Evolutionary conservation across 768 basidiomycete species (phyloP).

Genomic region (Suillus americanus): DNA sequence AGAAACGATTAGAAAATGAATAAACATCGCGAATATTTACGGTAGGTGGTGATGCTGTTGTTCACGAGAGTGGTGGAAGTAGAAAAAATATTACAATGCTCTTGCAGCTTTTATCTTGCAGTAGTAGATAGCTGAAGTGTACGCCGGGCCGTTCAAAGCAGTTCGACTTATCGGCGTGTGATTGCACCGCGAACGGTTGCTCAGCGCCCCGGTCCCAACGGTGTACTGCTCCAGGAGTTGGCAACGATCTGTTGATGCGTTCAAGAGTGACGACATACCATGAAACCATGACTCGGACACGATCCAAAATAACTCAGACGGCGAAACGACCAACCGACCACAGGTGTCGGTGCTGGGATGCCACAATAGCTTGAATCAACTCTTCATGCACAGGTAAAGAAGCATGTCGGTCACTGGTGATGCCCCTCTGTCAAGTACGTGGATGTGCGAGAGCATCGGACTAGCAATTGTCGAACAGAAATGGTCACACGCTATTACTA

Average conservation of each 20-base stretch:
- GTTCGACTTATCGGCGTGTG: too few relatives aligned
- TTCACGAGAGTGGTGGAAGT: too few relatives aligned
- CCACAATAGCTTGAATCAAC: neutral
- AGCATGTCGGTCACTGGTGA: neutral
- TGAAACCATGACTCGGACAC: neutral
- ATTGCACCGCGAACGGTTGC: neutral
- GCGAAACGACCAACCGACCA: neutral
- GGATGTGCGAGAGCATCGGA: neutral
- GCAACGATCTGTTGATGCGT: neutral
- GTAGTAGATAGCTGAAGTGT: neutral
- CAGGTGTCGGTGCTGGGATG: too few relatives aligned
- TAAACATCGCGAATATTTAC: conserved; percentile 11
- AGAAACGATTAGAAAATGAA: conserved; percentile 8
- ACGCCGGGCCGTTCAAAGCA: neutral
- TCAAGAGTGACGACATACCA: neutral
- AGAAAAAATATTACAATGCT: too few relatives aligned
- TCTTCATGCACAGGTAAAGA: neutral
- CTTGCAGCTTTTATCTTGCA: neutral
- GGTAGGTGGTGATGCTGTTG: neutral
- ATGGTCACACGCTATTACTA: neutral
- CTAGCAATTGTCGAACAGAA: neutral
- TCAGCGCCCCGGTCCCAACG: too few relatives aligned
- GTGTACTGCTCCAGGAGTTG: neutral
- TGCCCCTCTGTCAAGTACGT: neutral
- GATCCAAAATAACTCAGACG: neutral